Evolutionary conservation across 192 early-diverging fungal genomes (phyloP).

Genomic region (Backusella macrospora): DNA sequence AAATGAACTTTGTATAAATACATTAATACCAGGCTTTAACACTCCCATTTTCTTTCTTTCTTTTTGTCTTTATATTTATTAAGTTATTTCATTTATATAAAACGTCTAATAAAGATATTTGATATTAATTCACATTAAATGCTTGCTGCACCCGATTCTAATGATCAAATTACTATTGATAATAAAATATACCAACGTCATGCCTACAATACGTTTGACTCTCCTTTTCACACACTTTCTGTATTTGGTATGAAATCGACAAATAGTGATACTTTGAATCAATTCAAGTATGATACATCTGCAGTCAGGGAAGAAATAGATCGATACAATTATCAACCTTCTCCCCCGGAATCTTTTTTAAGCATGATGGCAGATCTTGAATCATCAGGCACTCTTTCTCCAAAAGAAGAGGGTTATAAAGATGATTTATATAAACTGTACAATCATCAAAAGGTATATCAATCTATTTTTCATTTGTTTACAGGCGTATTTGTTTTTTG

Average conservation of each 20-base stretch:
- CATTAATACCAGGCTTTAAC: not conserved
- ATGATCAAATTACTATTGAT: not conserved
- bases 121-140: not conserved
- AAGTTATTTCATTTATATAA: not conserved
- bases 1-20: not conserved
- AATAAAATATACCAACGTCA: not conserved
- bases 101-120: not conserved
- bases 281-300: not conserved
- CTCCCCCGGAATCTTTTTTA: conserved; percentile 1
- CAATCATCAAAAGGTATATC: conserved; percentile 8
- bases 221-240: conserved; percentile 6
- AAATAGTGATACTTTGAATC: not conserved
- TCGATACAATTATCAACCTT: not conserved
- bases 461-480: not conserved
- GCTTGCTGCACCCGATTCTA: not conserved
- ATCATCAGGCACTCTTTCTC: conserved; percentile 6
- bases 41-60: not conserved
- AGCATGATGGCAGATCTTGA: conserved; percentile 11
- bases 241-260: conserved; percentile 1
- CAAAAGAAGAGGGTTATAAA: conserved; percentile 9
- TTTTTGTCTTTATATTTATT: not conserved
- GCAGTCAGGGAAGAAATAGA: not conserved
- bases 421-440: conserved; percentile 1
- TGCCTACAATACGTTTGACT: not conserved
- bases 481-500: no score